A percentile compares a stretch with the other conserved stretches of the same genome.
These are phyloP conservation scores for Blastocystis sp. DNA, from an alignment of 352 stramenopile genomes.

Conservation along the genomic window DNA sequence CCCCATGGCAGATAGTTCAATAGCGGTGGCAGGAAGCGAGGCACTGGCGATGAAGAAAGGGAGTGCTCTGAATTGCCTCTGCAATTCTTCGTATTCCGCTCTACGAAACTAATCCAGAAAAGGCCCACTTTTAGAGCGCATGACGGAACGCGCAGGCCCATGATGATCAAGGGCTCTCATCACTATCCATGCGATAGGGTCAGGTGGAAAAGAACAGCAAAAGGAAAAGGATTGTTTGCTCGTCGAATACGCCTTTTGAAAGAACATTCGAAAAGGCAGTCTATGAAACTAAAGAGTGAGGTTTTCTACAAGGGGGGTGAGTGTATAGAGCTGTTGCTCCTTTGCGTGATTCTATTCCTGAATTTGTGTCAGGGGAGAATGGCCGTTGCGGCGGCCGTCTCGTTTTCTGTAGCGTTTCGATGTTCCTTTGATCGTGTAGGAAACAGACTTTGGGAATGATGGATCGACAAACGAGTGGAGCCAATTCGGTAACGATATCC, in stretches of 20 bases:
- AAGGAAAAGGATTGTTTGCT: not conserved
- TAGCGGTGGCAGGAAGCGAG: not conserved
- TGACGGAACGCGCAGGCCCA: not conserved
- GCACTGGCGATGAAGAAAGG: too few species aligned
- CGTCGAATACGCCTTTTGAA: not conserved
- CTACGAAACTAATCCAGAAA: too few species aligned
- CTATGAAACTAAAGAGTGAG: not conserved
- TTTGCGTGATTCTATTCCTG: conserved; percentile 38
- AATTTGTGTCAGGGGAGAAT: conserved; percentile 21
- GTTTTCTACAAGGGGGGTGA: not conserved
- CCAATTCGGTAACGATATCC: conserved; percentile 22
- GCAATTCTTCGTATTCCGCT: too few species aligned
- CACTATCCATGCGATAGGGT: not conserved
- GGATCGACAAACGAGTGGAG: conserved; percentile 3
- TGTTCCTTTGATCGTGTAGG: not conserved
- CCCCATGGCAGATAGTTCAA: not conserved
- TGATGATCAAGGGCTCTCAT: not conserved
- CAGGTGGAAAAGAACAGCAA: not conserved
- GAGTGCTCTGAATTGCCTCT: too few species aligned
- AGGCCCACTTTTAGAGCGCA: not conserved
- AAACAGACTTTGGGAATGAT: conserved; percentile 51
- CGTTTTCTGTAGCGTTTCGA: conserved; percentile 37
- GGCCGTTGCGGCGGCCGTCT: conserved; percentile 37
- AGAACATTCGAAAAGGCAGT: not conserved
- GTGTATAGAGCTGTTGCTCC: conserved; percentile 31